These are phyloP conservation scores for Xylariales sp. DNA, from an alignment of 2,329 filamentous ascomycete species.

Conservation along the genomic window DNA sequence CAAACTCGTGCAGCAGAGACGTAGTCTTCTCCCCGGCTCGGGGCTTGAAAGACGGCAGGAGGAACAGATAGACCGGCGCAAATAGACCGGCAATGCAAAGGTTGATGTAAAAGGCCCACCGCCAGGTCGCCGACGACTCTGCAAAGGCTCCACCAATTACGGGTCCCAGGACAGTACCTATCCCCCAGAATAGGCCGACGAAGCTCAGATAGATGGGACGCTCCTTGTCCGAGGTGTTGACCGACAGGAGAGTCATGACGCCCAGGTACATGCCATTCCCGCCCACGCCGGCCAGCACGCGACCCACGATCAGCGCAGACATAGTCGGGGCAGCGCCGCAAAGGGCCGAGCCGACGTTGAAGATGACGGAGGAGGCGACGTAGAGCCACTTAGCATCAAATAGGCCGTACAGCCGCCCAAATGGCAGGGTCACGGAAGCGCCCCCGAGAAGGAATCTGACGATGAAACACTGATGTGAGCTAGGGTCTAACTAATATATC, in stretches of 20 bases:
- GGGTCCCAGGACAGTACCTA: constrained; percentile 8
- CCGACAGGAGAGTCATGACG: constrained; percentile 14
- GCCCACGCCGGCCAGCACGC: constrained; percentile 36
- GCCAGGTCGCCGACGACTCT: constrained; percentile 14
- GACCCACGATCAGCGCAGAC: constrained; percentile 39
- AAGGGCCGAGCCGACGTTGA: constrained; percentile 24
- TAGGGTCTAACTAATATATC: too few relatives aligned
- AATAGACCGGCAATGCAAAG: constrained; percentile 37
- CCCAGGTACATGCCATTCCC: constrained; percentile 36
- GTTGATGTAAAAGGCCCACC: constrained; percentile 33
- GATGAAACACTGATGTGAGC: too few relatives aligned
- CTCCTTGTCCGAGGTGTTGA: background rate
- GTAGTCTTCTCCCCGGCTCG: constrained; percentile 10
- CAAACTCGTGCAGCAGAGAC: constrained; percentile 28
- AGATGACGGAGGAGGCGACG: constrained; percentile 16
- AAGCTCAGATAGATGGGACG: background rate
- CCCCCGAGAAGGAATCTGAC: too few relatives aligned
- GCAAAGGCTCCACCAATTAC: constrained; percentile 4
- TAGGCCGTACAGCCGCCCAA: constrained; percentile 31
- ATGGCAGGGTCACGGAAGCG: too few relatives aligned
- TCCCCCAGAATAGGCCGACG: background rate
- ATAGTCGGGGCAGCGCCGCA: constrained; percentile 39
- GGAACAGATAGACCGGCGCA: constrained; percentile 22
- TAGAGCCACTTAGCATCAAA: constrained; percentile 42
- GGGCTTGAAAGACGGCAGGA: constrained; percentile 19